Percentiles rank a stretch among this genome's conserved stretches.
phyloP scores from a whole-genome alignment of 164 flowering plant species.

The Chloranthus sessilifolius region DNA sequence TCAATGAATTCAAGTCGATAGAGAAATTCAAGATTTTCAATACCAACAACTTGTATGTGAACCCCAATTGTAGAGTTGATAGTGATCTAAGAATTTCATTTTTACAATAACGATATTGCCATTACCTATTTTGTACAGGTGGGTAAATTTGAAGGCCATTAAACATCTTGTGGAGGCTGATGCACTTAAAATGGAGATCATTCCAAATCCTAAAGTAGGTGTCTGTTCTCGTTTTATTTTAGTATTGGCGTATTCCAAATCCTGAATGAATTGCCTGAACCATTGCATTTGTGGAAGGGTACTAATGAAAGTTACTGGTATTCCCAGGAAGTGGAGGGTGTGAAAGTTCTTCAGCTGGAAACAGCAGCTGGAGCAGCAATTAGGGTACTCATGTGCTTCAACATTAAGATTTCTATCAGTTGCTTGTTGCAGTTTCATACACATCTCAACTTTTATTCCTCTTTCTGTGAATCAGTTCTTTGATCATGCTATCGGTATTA shows the following conservation, averaged over 20 bases:
- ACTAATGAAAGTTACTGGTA: conserved; percentile 4
- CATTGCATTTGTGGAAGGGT: too few species aligned
- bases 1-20: conserved; percentile 83
- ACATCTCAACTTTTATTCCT: not conserved
- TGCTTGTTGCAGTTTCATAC: conserved; percentile 3
- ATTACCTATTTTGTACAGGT: conserved; percentile 39
- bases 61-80: not conserved
- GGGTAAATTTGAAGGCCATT: conserved; percentile 94
- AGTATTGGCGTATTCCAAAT: not conserved
- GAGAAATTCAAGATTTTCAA: conserved; percentile 97
- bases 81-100: not conserved
- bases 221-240: not conserved
- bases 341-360: conserved; percentile 96
- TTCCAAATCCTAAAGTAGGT: conserved; percentile 91
- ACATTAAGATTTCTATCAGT: conserved; percentile 2
- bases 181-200: conserved; percentile 95
- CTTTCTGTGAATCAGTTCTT: conserved; percentile 55
- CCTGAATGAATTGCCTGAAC: not conserved
- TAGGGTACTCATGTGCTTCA: conserved; percentile 38
- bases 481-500: conserved; percentile 85
- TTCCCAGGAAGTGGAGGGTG: conserved; percentile 82
- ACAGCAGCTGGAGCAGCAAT: conserved; percentile 99
- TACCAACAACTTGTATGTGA: conserved; percentile 81
- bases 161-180: conserved; percentile 90
- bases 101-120: conserved; percentile 9